phyloP scores from a whole-genome alignment of 129 eudicot species.

The Tanacetum coccineum region DNA sequence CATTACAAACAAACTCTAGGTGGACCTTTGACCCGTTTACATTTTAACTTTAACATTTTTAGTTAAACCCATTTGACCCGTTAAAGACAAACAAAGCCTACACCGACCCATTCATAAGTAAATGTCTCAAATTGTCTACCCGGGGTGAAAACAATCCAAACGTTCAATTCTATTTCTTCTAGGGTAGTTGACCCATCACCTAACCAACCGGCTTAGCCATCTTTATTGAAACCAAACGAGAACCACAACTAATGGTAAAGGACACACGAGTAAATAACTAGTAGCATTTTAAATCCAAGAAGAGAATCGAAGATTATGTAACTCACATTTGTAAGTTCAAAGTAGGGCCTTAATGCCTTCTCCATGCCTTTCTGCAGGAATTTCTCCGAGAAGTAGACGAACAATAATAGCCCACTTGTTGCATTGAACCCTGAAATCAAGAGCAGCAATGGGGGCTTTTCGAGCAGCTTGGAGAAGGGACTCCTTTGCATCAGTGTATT shows the following conservation, averaged over 20 bases:
- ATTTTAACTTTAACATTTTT: no score
- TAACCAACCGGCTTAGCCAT: no score
- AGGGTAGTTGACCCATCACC: no score
- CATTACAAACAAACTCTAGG: no score
- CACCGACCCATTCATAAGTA: no score
- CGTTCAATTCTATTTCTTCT: no score
- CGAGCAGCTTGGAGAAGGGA: constrained; percentile 97
- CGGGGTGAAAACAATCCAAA: neutral
- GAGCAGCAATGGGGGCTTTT: constrained; percentile 94
- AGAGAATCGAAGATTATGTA: neutral
- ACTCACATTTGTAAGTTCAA: constrained; percentile 97
- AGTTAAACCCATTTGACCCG: no score
- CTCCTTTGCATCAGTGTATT: constrained; percentile 97
- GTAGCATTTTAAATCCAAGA: neutral
- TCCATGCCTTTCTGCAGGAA: constrained; percentile 99
- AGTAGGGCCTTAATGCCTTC: constrained; percentile 87
- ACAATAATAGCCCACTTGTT: constrained; percentile 98
- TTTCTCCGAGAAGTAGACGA: constrained; percentile 86
- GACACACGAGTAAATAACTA: neutral
- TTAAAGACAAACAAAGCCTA: no score
- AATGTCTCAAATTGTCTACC: no score
- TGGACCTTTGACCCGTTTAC: no score
- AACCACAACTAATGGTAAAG: neutral
- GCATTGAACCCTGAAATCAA: constrained; percentile 91
- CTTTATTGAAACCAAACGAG: no score